Evolutionary conservation across 176 grass and related monocot species (phyloP).

Genomic region (Bolboschoenus planiculmis): DNA sequence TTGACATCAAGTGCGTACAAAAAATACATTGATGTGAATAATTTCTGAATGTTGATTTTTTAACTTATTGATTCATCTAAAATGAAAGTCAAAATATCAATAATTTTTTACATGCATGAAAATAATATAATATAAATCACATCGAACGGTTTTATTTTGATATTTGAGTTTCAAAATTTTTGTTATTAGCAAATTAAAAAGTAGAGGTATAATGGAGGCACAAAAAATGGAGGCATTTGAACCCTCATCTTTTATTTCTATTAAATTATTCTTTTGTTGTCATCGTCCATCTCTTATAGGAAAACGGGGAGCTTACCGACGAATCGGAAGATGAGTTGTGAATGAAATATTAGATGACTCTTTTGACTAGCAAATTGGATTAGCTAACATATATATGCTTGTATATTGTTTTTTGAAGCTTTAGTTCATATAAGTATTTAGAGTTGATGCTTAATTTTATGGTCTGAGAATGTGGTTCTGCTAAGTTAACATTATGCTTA

Average conservation of each 20-base stretch:
- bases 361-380: not conserved
- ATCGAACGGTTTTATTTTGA: no score
- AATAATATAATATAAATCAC: no score
- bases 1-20: no score
- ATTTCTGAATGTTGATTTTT: no score
- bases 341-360: not conserved
- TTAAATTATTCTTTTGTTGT: not conserved
- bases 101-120: no score
- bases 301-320: slow-evolving; percentile 14
- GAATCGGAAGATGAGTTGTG: slow-evolving; percentile 5
- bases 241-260: not conserved
- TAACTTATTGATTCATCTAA: no score
- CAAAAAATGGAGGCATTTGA: no score
- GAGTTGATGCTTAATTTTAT: not conserved
- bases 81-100: no score
- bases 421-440: not conserved
- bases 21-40: no score
- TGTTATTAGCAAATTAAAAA: no score
- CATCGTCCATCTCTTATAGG: not conserved
- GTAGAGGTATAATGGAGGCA: no score
- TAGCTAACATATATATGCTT: not conserved
- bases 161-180: no score
- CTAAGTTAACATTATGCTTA: not conserved
- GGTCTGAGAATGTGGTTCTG: not conserved
- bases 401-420: not conserved